Evolutionary conservation across 192 early-diverging fungal species (phyloP).

Genomic region (Endogone sp.): DNA sequence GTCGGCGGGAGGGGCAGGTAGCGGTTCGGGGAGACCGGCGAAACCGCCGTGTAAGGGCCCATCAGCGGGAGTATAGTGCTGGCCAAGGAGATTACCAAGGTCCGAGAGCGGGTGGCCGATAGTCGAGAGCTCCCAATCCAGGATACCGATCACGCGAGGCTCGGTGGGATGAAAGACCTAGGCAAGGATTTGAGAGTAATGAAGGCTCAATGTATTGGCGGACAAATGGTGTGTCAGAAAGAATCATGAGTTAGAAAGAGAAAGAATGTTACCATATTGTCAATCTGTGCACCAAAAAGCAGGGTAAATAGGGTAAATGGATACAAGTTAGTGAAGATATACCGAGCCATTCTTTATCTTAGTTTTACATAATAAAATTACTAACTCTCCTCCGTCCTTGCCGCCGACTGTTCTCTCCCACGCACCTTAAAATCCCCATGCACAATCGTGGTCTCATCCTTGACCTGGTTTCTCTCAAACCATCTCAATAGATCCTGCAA

Average conservation of each 20-base stretch:
- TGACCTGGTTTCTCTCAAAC: conserved; percentile 63
- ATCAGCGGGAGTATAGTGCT: conserved; percentile 45
- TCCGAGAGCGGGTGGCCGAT: conserved; percentile 91
- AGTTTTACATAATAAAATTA: neutral
- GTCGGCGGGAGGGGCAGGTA: conserved; percentile 61
- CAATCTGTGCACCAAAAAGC: conserved; percentile 27
- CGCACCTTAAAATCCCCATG: conserved; percentile 91
- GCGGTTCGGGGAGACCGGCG: conserved; percentile 23
- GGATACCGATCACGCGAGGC: conserved; percentile 74
- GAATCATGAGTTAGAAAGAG: neutral
- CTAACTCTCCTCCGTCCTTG: neutral
- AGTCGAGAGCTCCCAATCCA: conserved; percentile 93
- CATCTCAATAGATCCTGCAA: conserved; percentile 68
- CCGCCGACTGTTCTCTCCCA: neutral
- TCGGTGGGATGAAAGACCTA: conserved; percentile 74
- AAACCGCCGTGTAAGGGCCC: conserved; percentile 36
- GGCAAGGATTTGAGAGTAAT: conserved; percentile 12
- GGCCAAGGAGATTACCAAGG: conserved; percentile 81
- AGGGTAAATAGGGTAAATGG: neutral
- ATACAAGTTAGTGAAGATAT: neutral
- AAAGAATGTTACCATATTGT: conserved; percentile 51
- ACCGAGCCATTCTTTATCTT: neutral
- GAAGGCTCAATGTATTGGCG: neutral
- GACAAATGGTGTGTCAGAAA: neutral
- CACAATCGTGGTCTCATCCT: conserved; percentile 77